Percentiles rank a stretch among this genome's conserved stretches.
Conservation (phyloP, 2,329 filamentous ascomycete species). For the Colletotrichum sojae region DNA sequence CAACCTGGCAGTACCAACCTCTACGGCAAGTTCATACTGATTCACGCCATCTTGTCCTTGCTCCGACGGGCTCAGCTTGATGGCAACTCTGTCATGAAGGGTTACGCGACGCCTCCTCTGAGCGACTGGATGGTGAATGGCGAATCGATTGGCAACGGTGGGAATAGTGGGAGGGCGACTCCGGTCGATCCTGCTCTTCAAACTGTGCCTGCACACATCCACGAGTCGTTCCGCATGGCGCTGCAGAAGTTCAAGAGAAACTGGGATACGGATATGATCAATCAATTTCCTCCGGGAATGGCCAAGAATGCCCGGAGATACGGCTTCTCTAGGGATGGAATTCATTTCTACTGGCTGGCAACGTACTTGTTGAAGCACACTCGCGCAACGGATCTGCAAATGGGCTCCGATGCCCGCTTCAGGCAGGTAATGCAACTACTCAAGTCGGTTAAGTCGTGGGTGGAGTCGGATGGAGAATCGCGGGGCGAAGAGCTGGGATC, state of each 20-base stretch:
- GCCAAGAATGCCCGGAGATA: conserved; percentile 69
- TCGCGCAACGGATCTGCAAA: conserved; percentile 65
- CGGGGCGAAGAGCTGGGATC: conserved; percentile 78
- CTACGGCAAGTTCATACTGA: conserved; percentile 81
- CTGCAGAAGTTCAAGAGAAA: conserved; percentile 80
- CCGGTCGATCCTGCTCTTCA: conserved; percentile 56
- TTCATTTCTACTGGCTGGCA: conserved; percentile 82
- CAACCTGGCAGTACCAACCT: conserved; percentile 77
- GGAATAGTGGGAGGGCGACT: conserved; percentile 61
- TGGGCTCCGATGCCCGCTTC: conserved; percentile 72
- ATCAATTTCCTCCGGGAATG: conserved; percentile 72
- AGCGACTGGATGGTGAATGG: conserved; percentile 69
- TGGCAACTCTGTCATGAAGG: conserved; percentile 54
- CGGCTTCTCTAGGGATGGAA: conserved; percentile 79
- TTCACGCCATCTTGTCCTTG: conserved; percentile 77
- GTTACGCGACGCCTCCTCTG: conserved; percentile 69
- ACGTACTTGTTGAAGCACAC: conserved; percentile 75
- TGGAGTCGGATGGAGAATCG: conserved; percentile 73
- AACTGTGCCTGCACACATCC: conserved; percentile 60
- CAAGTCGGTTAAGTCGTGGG: conserved; percentile 72
- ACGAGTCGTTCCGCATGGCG: conserved; percentile 67
- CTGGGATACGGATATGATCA: conserved; percentile 79
- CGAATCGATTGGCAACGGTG: conserved; percentile 53
- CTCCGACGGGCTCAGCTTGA: conserved; percentile 63
- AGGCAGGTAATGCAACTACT: conserved; percentile 72